Evolutionary conservation across 2,329 filamentous ascomycete species (phyloP).

Genomic region (Scedosporium apiospermum): DNA sequence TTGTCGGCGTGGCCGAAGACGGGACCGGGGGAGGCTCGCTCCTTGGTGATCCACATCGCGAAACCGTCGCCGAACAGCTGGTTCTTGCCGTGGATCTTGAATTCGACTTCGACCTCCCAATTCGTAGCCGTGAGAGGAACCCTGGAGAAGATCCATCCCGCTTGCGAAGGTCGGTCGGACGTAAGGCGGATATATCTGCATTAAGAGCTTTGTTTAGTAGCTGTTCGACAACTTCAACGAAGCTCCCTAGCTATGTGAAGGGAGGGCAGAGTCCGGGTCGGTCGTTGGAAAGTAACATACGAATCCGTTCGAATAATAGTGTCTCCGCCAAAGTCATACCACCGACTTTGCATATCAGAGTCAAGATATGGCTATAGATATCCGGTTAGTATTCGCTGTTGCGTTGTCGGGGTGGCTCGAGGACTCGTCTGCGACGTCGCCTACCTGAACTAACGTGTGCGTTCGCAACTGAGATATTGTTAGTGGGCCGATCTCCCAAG

Average conservation of each 20-base stretch:
- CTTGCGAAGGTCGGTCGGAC: slow-evolving; percentile 80
- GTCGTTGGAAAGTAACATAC: slow-evolving; percentile 27
- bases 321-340: slow-evolving; percentile 98
- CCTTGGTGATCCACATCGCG: slow-evolving; percentile 95
- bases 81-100: slow-evolving; percentile 82
- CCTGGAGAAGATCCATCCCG: slow-evolving; percentile 87
- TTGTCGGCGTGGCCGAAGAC: slow-evolving; percentile 84
- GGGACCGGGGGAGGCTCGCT: slow-evolving; percentile 67
- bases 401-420: slow-evolving; percentile 10
- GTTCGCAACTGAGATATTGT: slow-evolving; percentile 59
- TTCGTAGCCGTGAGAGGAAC: slow-evolving; percentile 95
- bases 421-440: slow-evolving; percentile 23
- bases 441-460: slow-evolving; percentile 71
- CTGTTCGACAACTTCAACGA: background rate
- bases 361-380: slow-evolving; percentile 77
- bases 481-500: slow-evolving; percentile 4
- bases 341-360: slow-evolving; percentile 94
- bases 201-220: background rate
- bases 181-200: slow-evolving; percentile 83
- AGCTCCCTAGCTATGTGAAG: background rate
- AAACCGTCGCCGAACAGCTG: slow-evolving; percentile 93
- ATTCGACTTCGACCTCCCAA: slow-evolving; percentile 96
- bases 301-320: slow-evolving; percentile 69
- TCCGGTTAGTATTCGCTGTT: slow-evolving; percentile 11
- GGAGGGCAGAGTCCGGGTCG: background rate